Base-by-base conservation (phyloP, 2,329 filamentous ascomycete species). In the Colletotrichum gloeosporioides region DNA sequence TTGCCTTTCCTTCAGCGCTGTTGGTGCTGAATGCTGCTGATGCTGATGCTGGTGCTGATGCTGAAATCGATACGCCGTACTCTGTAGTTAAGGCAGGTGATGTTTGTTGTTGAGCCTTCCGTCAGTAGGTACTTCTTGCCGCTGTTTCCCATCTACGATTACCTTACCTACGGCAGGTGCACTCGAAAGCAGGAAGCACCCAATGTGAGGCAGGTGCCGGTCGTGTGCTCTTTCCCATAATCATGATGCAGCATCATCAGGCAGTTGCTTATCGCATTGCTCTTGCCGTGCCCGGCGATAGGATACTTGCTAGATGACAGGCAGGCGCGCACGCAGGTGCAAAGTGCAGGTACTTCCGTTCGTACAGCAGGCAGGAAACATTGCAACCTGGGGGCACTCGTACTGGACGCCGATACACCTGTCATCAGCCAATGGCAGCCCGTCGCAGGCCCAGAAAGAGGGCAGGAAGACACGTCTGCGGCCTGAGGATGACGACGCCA, bases 401-500 rank as follows among this genome's bases (percentile, higher is more conserved):
- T 49, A 49, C 44, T 44, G 18, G 18, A 44, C 39, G 39, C 39
- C 18, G 44, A 49, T 49, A n/a, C 44, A 49, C 44, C 44, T 49
- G 44, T 22, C 44, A 49, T 22, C 44, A 49, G 44, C 44, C 44
- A 49, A 59, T 55, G 53, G 59, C 59, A 62, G 29, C 16, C 44
- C 44, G 44, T 6, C 44, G 44, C 44, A 7, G 44, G n/a, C 44
- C 7, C 44, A 49, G 44, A 22, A 49, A 22, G 44, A 49, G 44
- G 44, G n/a, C 59, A 31, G 31, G n/a, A 32, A 32, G 62, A 64
- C 32, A 64, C 62, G 71, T 75, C 71, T 75, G 66, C 66, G 59
- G 59, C 71, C 75, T 77, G 61, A 75, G 71, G 75, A 71, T 77
- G 75, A 77, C 75, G 75, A 76, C 74, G 75, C 75, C 75, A 67